A percentile compares a stretch with the other conserved stretches of the same genome.
phyloP scores from a whole-genome alignment of 495 filamentous ascomycete genomes.

The Hyaloscypha finlandica region DNA sequence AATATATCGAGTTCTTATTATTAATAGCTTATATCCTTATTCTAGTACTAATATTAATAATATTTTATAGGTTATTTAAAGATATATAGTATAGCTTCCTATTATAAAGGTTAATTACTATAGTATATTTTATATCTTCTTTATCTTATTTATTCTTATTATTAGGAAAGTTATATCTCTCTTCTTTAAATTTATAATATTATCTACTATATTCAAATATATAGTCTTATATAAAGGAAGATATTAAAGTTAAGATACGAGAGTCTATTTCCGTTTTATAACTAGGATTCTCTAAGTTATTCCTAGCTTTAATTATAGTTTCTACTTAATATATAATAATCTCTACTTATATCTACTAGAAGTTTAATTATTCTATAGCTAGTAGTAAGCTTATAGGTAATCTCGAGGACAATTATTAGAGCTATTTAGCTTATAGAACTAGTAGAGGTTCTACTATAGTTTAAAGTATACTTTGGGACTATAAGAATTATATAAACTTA shows the following conservation, averaged over 20 bases:
- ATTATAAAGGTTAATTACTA: conserved; percentile 27
- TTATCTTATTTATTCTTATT: conserved; percentile 32
- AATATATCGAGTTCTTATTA: conserved; percentile 15
- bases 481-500: too few species aligned
- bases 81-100: conserved; percentile 47
- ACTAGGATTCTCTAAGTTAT: neutral
- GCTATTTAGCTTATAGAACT: too few species aligned
- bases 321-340: neutral
- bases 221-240: conserved; percentile 9
- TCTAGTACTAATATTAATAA: conserved; percentile 27
- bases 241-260: conserved; percentile 9
- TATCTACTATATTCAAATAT: conserved; percentile 55
- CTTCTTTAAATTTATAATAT: conserved; percentile 57
- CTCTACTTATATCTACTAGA: too few species aligned
- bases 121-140: conserved; percentile 25
- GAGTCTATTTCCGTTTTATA: conserved; percentile 10
- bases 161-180: conserved; percentile 45
- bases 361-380: too few species aligned
- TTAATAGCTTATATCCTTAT: conserved; percentile 42
- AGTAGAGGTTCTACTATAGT: too few species aligned
- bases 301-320: conserved; percentile 17
- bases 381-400: too few species aligned
- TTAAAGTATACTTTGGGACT: too few species aligned
- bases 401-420: too few species aligned
- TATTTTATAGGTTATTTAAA: conserved; percentile 32